Evolutionary conservation across 768 basidiomycete species (phyloP).

Genomic region (Suillus decipiens): DNA sequence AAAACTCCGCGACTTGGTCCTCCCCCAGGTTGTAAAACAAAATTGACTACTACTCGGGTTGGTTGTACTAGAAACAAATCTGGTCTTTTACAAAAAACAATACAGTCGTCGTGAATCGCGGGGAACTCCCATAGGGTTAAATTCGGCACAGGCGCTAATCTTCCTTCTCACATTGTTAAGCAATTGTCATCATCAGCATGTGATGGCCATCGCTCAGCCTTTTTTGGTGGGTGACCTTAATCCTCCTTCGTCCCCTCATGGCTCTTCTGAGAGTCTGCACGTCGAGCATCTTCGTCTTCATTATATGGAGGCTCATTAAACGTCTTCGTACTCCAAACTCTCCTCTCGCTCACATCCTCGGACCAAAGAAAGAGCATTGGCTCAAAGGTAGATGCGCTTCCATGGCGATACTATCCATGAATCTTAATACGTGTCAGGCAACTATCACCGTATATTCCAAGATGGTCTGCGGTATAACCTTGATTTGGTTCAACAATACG

Average conservation of each 20-base stretch:
- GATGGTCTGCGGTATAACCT: conserved; percentile 37
- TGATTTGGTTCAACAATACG: conserved; percentile 31
- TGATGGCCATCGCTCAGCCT: conserved; percentile 1
- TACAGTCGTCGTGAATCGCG: neutral
- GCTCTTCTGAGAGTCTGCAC: conserved; percentile 11
- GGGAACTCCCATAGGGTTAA: neutral
- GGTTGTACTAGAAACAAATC: neutral
- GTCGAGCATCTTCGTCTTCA: conserved; percentile 13
- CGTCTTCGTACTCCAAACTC: conserved; percentile 13
- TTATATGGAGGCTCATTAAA: conserved; percentile 21
- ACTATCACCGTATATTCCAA: conserved; percentile 32
- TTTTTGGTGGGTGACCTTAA: neutral
- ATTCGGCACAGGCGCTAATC: neutral
- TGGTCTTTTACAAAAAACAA: neutral
- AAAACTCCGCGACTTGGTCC: neutral
- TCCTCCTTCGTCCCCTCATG: conserved; percentile 7
- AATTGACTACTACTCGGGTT: neutral
- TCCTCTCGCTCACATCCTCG: conserved; percentile 26
- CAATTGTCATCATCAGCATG: neutral
- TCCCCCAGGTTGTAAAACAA: no score
- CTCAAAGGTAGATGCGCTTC: conserved; percentile 26
- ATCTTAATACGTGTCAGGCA: conserved; percentile 25
- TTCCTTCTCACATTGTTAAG: neutral
- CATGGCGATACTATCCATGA: no score
- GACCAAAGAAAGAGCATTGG: conserved; percentile 38